Base-by-base conservation (phyloP, 163 green algal genomes). In the Chlamydomonas reinhardtii region DNA sequence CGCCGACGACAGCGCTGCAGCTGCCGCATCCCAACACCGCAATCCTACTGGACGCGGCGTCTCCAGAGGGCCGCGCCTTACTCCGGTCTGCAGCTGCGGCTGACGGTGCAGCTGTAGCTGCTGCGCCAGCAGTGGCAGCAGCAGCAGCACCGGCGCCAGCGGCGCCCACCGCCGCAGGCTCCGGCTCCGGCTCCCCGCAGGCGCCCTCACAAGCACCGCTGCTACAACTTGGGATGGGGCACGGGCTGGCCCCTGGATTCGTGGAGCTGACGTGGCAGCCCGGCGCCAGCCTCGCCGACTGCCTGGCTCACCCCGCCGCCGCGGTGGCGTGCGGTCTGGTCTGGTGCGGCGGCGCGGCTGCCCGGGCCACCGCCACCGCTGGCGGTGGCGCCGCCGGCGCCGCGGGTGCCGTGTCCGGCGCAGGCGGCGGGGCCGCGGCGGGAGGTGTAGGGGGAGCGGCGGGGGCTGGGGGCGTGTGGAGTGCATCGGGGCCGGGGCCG, bases 271-370 rank as follows among this genome's bases (percentile, higher is more conserved):
- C 43, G 15, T 85, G 79, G 79, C 68, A 61, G 2, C 79, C 79
- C 8, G 79, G 79, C 9, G 62, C 22, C 32, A 73, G 68, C 79
- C 79, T 85, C 2, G 79, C 68, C 0, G 79, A 85, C 48, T 85
- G 68, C 79, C 68, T 85, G 22, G 69, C 69, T 25, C 52, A 59
- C 24, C 79, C 79, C 17, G 31, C 48, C 9, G 78, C 66, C 9
- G 78, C 78, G 1, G 78, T 65, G 48, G 52, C 39, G 19, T 76
- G 66, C 31, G 78, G 78, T 14, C 62, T 83, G 32, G 56, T 31
- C 43, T 15, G 17, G 29, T 17, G 37, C 62, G 14, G 37, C 48
- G 66, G 66, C 43, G 62, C 35, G 8, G 29, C 5, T 22, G 52
- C 37, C 8, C 17, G 16, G 15, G 66, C 29, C 66, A 29, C 29